Base-by-base conservation (phyloP, 2,329 filamentous ascomycete genomes). In the Sporothrix curviconia region DNA sequence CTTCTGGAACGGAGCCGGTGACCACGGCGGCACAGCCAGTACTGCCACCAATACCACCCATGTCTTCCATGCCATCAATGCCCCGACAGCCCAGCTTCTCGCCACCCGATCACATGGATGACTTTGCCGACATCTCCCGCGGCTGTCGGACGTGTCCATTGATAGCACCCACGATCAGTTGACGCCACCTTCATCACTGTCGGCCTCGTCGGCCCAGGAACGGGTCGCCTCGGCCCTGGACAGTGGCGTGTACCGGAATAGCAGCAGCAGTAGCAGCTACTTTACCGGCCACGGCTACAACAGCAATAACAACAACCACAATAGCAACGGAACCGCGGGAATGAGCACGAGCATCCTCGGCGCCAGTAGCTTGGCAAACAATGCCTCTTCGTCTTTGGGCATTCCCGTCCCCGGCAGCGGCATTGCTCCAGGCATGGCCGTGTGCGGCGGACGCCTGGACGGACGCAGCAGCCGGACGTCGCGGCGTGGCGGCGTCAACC, bases 401-500 rank as follows among this genome's bases (percentile, higher is more conserved):
- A n/a, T n/a, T n/a, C n/a, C n/a, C n/a, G n/a, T n/a, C n/a, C n/a
- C n/a, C n/a, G n/a, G n/a, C n/a, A n/a, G n/a, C n/a, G n/a, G n/a
- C n/a, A n/a, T n/a, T n/a, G n/a, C n/a, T n/a, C n/a, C n/a, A n/a
- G 81, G 78, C 67, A 49, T 42, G 67, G 69, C 49, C 14, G 14
- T 70, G 43, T 70, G 70, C 50, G 64, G 69, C 72, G 58, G 81
- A 71, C 79, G n/a, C n/a, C n/a, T 78, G 65, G 68, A 70, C 42
- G 71, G 74, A 52, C 81, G 81, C 66, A 70, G 81, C 66, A 70
- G 72, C 53, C 75, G 78, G 40, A 74, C 80, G 15, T 85, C 89
- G 67, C 80, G 87, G 64, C 81, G 87, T n/a, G n/a, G n/a, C 30
- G 84, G 88, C 25, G 89, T 87, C 42, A 92, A 92, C 74, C 81